A percentile compares a stretch with the other conserved stretches of the same genome.
Evolutionary conservation across 768 basidiomycete species (phyloP).

Genomic region (Boletus reticulatus): DNA sequence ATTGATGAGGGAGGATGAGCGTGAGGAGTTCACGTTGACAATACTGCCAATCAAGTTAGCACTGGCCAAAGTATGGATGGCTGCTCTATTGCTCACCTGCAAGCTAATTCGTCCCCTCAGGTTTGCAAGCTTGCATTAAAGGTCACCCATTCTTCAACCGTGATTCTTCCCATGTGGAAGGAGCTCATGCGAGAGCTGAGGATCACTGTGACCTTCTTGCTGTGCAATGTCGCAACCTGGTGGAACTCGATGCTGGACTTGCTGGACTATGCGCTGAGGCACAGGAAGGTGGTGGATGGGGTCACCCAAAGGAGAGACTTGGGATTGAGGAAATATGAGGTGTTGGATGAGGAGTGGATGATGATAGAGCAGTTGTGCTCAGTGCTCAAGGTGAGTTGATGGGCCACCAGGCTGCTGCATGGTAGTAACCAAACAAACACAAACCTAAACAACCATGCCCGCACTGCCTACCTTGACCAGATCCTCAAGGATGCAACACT

Average conservation of each 20-base stretch:
- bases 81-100: neutral
- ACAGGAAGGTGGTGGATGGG: constrained; percentile 19
- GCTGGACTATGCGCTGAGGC: neutral
- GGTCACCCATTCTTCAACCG: constrained; percentile 14
- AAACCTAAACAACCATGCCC: neutral
- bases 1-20: constrained; percentile 11
- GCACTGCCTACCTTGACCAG: too few species aligned
- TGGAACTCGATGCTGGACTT: too few species aligned
- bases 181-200: too few species aligned
- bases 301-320: constrained; percentile 9
- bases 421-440: too few species aligned
- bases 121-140: constrained; percentile 14
- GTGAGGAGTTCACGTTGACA: constrained; percentile 1
- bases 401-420: too few species aligned
- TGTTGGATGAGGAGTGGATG: constrained; percentile 32
- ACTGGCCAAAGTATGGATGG: constrained; percentile 19
- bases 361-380: constrained; percentile 31
- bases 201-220: too few species aligned
- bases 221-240: too few species aligned
- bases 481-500: neutral
- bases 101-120: constrained; percentile 10
- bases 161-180: constrained; percentile 20
- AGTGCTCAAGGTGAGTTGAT: constrained; percentile 27
- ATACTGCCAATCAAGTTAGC: constrained; percentile 24
- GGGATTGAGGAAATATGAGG: constrained; percentile 19